Base-by-base conservation (phyloP, 305 asterid species). In the Andrographis paniculata region DNA sequence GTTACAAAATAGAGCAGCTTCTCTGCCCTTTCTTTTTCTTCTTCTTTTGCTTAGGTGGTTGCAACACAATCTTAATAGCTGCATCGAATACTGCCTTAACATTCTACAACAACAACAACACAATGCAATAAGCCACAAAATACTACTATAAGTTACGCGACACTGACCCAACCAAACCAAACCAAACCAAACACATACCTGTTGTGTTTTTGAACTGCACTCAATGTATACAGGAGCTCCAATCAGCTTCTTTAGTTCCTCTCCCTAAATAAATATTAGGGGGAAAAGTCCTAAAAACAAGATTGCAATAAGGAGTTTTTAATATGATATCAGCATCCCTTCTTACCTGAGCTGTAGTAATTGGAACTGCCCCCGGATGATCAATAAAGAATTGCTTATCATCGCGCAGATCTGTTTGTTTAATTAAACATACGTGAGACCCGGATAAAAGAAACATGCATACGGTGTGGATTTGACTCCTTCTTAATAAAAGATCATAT, bases 81-180 rank as follows among this genome's bases (percentile, higher is more conserved):
- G 53, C 53, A 28, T 48, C 53, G 20, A 48, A 48, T 6, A 48
- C 53, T 9, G 39, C 53, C 38, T 48, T 48, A 17, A 48, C 53
- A 15, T 48, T 48, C 53, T 48, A 40, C 53, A 48, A 48, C 21
- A 28, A 24, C 4, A 8, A n/a, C n/a, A n/a, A n/a, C n/a, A n/a
- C n/a, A n/a, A n/a, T n/a, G n/a, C n/a, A n/a, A n/a, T n/a, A n/a
- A n/a, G n/a, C n/a, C n/a, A n/a, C n/a, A n/a, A n/a, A n/a, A n/a
- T n/a, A n/a, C n/a, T n/a, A n/a, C n/a, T n/a, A n/a, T n/a, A n/a
- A n/a, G n/a, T n/a, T n/a, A n/a, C n/a, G n/a, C n/a, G n/a, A n/a
- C n/a, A n/a, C n/a, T n/a, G n/a, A n/a, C 6, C 11, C 18, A 42
- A 42, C 3, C 9, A 5, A 8, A 42, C 5, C 3, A 5, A 9